phyloP scores from a whole-genome alignment of 441 rosid genomes.

The Adansonia madagascariensis region DNA sequence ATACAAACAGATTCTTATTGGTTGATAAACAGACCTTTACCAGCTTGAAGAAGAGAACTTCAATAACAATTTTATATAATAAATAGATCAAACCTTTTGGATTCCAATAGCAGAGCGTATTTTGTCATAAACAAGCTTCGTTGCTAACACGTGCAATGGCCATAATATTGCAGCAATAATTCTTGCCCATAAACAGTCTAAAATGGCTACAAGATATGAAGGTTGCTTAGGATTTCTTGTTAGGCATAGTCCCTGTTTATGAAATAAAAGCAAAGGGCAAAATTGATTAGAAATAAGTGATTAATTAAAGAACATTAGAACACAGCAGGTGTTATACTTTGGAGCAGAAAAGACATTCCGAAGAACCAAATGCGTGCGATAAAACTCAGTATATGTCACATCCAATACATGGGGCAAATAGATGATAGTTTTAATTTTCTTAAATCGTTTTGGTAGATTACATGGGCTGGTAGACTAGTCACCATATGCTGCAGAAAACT shows the following conservation, averaged over 20 bases:
- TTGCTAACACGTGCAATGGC: conserved; percentile 82
- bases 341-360: conserved; percentile 7
- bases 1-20: background rate
- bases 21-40: background rate
- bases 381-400: background rate
- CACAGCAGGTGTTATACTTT: background rate
- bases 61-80: background rate
- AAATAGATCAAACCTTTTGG: conserved; percentile 56
- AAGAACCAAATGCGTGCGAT: background rate
- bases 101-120: conserved; percentile 81
- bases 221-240: conserved; percentile 63
- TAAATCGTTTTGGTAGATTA: background rate
- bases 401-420: background rate
- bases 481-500: conserved; percentile 10
- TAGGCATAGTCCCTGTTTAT: conserved; percentile 67
- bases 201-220: conserved; percentile 50
- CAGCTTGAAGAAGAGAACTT: background rate
- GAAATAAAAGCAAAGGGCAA: background rate
- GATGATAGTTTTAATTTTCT: background rate
- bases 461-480: background rate
- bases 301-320: background rate
- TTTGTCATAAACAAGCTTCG: conserved; percentile 67
- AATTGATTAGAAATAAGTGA: conserved; percentile 4
- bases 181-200: conserved; percentile 75
- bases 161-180: conserved; percentile 59